phyloP scores from a whole-genome alignment of 2,329 filamentous ascomycete genomes.

The Penicillium crustosum region DNA sequence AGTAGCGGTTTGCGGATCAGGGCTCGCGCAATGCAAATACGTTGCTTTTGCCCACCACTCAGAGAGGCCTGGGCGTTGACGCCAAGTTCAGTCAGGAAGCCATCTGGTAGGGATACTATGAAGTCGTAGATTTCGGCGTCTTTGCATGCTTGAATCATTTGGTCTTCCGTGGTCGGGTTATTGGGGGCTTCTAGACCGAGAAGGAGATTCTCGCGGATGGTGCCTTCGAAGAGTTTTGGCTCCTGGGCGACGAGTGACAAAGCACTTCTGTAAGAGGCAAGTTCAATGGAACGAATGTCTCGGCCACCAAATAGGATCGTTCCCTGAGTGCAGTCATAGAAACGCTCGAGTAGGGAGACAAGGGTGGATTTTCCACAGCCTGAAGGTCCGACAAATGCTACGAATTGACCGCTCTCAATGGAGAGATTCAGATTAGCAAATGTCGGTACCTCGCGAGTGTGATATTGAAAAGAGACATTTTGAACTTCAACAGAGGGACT shows the following conservation, averaged over 20 bases:
- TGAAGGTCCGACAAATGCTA: slow-evolving; percentile 50
- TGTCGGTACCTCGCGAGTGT: slow-evolving; percentile 31
- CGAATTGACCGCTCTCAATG: slow-evolving; percentile 44
- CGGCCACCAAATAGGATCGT: slow-evolving; percentile 36
- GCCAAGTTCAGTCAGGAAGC: slow-evolving; percentile 51
- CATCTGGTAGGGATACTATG: slow-evolving; percentile 53
- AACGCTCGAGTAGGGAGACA: slow-evolving; percentile 36
- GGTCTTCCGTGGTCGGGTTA: slow-evolving; percentile 34
- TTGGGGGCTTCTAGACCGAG: slow-evolving; percentile 44
- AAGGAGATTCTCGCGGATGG: slow-evolving; percentile 49
- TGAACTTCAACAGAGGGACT: slow-evolving; percentile 35
- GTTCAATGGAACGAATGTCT: slow-evolving; percentile 32
- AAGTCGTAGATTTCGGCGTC: slow-evolving; percentile 57
- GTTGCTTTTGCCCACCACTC: slow-evolving; percentile 57
- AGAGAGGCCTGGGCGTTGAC: slow-evolving; percentile 50
- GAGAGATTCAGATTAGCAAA: slow-evolving; percentile 35
- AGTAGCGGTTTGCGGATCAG: slow-evolving; percentile 54
- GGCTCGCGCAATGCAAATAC: slow-evolving; percentile 57
- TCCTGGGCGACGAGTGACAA: slow-evolving; percentile 46
- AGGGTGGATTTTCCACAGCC: slow-evolving; percentile 52
- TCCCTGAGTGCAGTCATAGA: slow-evolving; percentile 47
- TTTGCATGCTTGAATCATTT: slow-evolving; percentile 49
- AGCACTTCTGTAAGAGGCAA: slow-evolving; percentile 31
- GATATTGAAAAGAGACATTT: slow-evolving; percentile 40
- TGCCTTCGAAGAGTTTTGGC: slow-evolving; percentile 47